A percentile compares a stretch with the other conserved stretches of the same genome.
These are phyloP conservation scores for Funneliformis mosseae DNA, from an alignment of 192 early-diverging fungal species.

Conservation along the genomic window DNA sequence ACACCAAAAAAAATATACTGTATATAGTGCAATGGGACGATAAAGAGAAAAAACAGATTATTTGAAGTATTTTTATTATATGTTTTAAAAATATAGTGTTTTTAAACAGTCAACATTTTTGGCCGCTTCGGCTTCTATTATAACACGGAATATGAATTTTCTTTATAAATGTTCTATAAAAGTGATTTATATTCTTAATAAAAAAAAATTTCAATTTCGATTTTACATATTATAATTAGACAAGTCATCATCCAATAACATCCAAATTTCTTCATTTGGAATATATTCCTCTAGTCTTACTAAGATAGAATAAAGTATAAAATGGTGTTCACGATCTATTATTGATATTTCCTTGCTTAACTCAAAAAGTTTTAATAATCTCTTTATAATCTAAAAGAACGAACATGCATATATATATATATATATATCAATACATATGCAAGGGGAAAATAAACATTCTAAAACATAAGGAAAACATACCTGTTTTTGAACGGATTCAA, in stretches of 20 bases:
- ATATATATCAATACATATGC: neutral
- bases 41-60: too few relatives aligned
- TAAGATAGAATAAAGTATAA: conserved; percentile 5
- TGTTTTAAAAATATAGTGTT: too few relatives aligned
- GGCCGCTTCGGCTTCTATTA: too few relatives aligned
- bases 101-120: too few relatives aligned
- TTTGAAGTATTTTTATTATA: too few relatives aligned
- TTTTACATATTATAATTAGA: neutral
- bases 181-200: too few relatives aligned
- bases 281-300: neutral
- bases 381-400: conserved; percentile 17
- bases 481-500: conserved; percentile 4
- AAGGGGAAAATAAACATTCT: neutral
- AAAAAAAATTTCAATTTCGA: neutral
- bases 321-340: neutral
- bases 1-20: too few relatives aligned
- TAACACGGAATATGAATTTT: too few relatives aligned
- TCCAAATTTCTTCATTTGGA: neutral
- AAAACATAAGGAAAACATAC: neutral
- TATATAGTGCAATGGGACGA: too few relatives aligned
- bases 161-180: too few relatives aligned
- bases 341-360: neutral
- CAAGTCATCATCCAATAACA: neutral
- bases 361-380: conserved; percentile 3
- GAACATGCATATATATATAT: neutral